Conservation (phyloP, 2,329 filamentous ascomycete species). For the Acarospora socialis region DNA sequence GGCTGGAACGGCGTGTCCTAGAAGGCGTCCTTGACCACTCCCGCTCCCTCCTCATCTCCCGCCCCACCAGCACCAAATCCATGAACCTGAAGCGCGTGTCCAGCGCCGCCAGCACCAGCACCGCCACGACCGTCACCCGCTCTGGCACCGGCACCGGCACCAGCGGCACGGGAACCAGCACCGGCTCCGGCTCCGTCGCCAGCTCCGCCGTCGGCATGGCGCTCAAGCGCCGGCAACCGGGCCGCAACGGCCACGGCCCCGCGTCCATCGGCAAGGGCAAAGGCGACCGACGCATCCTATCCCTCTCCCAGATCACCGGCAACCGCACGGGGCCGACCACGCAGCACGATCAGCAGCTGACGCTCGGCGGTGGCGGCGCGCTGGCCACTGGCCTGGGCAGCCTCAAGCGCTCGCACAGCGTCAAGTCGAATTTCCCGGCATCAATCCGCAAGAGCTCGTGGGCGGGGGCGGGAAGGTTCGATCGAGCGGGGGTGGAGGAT, state of each 20-base stretch:
- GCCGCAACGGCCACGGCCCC: slow-evolving; percentile 26
- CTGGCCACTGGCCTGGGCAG: slow-evolving; percentile 34
- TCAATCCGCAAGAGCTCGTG: slow-evolving; percentile 55
- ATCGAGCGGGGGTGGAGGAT: slow-evolving; percentile 49
- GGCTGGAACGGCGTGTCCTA: slow-evolving; percentile 78
- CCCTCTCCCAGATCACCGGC: slow-evolving; percentile 64
- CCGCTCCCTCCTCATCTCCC: slow-evolving; percentile 61
- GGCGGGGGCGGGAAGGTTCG: slow-evolving; percentile 45
- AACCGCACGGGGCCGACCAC: slow-evolving; percentile 22
- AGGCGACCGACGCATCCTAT: slow-evolving; percentile 60
- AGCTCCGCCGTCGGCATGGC: slow-evolving; percentile 29
- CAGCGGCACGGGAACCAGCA: slow-evolving; percentile 16
- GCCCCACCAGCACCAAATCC: slow-evolving; percentile 27
- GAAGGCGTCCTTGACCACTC: slow-evolving; percentile 96
- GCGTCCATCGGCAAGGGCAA: slow-evolving; percentile 40
- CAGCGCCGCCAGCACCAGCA: slow-evolving; percentile 29
- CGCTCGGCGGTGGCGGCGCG: slow-evolving; percentile 16
- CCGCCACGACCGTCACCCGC: slow-evolving; percentile 20
- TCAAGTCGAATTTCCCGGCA: slow-evolving; percentile 44
- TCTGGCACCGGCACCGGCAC: slow-evolving; percentile 6
- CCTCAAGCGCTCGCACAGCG: slow-evolving; percentile 65
- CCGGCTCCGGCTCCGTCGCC: slow-evolving; percentile 16
- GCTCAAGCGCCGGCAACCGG: slow-evolving; percentile 37
- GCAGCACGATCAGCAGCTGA: slow-evolving; percentile 20
- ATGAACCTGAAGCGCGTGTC: slow-evolving; percentile 40